Base-by-base conservation (phyloP, 2,329 filamentous ascomycete genomes). In the Aspergillus sp. region DNA sequence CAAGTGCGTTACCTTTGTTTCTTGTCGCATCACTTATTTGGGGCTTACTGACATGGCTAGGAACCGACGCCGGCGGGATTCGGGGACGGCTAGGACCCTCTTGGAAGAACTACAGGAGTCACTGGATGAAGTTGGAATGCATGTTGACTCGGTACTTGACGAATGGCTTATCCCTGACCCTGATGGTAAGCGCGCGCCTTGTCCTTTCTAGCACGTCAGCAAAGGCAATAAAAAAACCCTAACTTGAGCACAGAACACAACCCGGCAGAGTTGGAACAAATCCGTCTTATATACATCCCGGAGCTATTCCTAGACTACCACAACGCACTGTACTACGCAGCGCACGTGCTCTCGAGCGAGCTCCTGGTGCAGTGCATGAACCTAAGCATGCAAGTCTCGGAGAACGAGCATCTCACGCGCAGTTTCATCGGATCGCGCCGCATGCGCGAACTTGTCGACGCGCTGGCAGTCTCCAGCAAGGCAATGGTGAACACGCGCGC, bases 341-440 rank as follows among this genome's bases (percentile, higher is more conserved):
- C 88, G 3, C 82, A 81, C 41, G 77, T 80, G 42, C 72, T 94
- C 39, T 84, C 82, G 41, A 82, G 88, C 39, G 86, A 91, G 48
- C 79, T 85, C 54, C 75, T 94, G 12, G 76, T 93, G 28, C 83
- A 91, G 61, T 86, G 84, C 58, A 91, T 98, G 86, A 87, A 95
- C 49, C 73, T 98, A 10, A 83, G 88, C 1, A 81, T 82, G 2
- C 78, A 95, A 43, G 88, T 91, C 2, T 81, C 85, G 47, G 80
- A 82, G 53, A 78, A 76, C 50, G 82, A 82, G 27, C 82, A 84
- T 54, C 67, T 91, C 36, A 80, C 83, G 1, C 68, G 73, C 27
- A 77, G 79, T 40, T 86, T 93, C 55, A 66, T 82, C 46, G 74
- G 77, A 46, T 77, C 80, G 2, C 76, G 77, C 30, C 79, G 85